These are phyloP conservation scores for Stephania cephalantha DNA, from an alignment of 164 flowering plant species.

Conservation along the genomic window DNA sequence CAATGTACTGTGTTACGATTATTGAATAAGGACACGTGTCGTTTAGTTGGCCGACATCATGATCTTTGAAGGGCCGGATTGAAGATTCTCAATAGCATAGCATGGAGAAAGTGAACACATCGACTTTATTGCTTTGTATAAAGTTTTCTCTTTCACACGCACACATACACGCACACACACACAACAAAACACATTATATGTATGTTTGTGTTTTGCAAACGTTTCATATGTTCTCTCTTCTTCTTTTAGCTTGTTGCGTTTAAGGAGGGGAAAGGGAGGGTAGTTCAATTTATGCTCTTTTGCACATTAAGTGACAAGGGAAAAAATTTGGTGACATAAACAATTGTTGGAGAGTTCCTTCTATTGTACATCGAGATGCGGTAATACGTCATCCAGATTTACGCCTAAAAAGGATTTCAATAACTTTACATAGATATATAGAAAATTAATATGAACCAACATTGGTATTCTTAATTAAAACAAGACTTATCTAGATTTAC, in stretches of 20 bases:
- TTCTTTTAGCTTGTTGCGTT: background rate
- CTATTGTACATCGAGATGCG: no score
- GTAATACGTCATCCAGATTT: no score
- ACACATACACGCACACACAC: background rate
- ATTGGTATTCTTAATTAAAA: no score
- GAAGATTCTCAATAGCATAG: slow-evolving; percentile 4
- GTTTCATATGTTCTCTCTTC: background rate
- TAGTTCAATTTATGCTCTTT: background rate
- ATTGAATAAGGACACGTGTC: slow-evolving; percentile 2
- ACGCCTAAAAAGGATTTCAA: no score
- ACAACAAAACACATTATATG: background rate
- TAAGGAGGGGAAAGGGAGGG: background rate
- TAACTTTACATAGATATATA: no score
- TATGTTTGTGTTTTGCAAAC: background rate
- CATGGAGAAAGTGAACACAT: background rate
- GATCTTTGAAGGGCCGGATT: slow-evolving; percentile 5
- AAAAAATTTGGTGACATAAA: background rate
- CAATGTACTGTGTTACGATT: no score
- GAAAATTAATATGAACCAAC: no score
- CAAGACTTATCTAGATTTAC: no score
- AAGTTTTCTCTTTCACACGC: background rate
- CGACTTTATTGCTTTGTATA: background rate
- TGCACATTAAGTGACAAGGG: background rate
- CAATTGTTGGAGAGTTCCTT: no score
- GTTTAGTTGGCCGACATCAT: slow-evolving; percentile 15